These are phyloP conservation scores for Vanderwaltozyma verrucispora DNA, from an alignment of 805 yeast species.

Conservation along the genomic window DNA sequence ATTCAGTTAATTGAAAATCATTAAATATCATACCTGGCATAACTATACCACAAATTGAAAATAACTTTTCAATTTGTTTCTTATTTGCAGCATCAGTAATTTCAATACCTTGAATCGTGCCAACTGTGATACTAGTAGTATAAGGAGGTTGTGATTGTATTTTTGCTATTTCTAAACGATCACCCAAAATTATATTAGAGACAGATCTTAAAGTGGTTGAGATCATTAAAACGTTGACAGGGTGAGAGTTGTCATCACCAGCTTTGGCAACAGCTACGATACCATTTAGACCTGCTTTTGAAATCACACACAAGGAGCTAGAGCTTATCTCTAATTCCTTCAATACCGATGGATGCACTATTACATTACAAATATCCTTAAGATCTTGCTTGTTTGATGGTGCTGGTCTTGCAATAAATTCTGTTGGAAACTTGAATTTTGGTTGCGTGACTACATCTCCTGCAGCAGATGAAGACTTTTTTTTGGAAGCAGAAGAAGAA, in stretches of 20 bases:
- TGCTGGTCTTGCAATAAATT: conserved; percentile 32
- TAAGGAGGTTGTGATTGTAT: conserved; percentile 39
- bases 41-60: conserved; percentile 48
- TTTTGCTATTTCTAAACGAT: conserved; percentile 39
- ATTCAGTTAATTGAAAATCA: conserved; percentile 13
- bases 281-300: conserved; percentile 39
- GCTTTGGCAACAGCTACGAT: conserved; percentile 34
- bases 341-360: conserved; percentile 35
- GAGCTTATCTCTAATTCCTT: conserved; percentile 36
- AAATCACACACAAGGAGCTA: conserved; percentile 38
- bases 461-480: conserved; percentile 16
- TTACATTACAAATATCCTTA: conserved; percentile 31
- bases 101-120: conserved; percentile 13
- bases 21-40: conserved; percentile 43
- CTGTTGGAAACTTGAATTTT: conserved; percentile 30
- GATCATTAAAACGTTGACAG: conserved; percentile 36
- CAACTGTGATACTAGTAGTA: conserved; percentile 31
- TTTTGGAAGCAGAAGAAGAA: conserved; percentile 13
- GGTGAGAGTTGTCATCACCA: conserved; percentile 27
- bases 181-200: conserved; percentile 39
- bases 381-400: conserved; percentile 11
- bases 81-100: conserved; percentile 11
- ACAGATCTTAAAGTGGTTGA: conserved; percentile 37
- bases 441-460: conserved; percentile 12
- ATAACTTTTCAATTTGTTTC: conserved; percentile 32